Evolutionary conservation across 768 basidiomycete species (phyloP).

Genomic region (Leccinum subgranulosum): DNA sequence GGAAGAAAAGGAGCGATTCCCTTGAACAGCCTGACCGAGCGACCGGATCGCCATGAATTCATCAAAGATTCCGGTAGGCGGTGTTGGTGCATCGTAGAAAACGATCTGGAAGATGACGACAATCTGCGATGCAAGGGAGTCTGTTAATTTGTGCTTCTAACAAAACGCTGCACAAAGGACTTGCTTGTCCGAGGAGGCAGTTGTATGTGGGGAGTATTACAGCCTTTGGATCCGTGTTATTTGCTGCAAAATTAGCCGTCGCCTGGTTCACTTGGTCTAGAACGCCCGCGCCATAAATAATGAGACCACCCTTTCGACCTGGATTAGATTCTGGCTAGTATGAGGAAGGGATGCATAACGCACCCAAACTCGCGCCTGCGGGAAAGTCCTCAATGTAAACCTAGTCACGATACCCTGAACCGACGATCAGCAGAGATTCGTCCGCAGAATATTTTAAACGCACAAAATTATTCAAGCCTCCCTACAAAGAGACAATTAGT

Average conservation of each 20-base stretch:
- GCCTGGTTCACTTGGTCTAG: constrained; percentile 16
- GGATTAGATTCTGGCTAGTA: background rate
- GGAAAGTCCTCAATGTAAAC: constrained; percentile 51
- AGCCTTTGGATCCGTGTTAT: constrained; percentile 22
- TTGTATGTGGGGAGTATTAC: constrained; percentile 44
- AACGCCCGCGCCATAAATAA: constrained; percentile 24
- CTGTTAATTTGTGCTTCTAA: background rate
- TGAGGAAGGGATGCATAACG: constrained; percentile 6
- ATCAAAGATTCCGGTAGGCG: constrained; percentile 20
- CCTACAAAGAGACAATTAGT: constrained; percentile 32
- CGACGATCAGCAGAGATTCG: background rate
- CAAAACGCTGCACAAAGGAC: no score
- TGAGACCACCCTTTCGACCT: constrained; percentile 46
- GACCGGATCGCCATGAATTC: constrained; percentile 23
- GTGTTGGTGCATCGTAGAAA: constrained; percentile 51
- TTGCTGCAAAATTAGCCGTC: constrained; percentile 19
- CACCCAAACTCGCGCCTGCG: constrained; percentile 62
- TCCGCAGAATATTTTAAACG: background rate
- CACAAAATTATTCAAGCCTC: constrained; percentile 62
- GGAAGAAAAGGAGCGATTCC: constrained; percentile 13
- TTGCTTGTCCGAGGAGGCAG: constrained; percentile 1
- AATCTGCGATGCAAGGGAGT: background rate
- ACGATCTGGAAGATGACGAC: constrained; percentile 29
- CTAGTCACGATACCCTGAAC: constrained; percentile 55
- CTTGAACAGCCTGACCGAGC: background rate